Base-by-base conservation (phyloP, 768 basidiomycete genomes). In the Pseudohyphozyma bogoriensis region DNA sequence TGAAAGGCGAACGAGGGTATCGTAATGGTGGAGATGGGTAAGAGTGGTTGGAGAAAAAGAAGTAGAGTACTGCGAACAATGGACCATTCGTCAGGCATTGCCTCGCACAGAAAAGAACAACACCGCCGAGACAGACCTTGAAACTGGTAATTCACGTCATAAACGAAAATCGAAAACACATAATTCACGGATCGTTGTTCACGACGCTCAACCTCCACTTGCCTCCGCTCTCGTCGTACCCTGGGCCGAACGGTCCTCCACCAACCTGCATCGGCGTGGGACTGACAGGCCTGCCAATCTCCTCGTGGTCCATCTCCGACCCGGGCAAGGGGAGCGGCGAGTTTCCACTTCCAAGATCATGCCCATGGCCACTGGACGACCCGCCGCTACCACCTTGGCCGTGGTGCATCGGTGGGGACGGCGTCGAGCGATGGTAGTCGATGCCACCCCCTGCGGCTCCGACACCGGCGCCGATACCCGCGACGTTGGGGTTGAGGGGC, bases 201-300 rank as follows among this genome's bases (percentile, higher is more conserved):
- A 66, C 65, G 47, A 66, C 65, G 44, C 56, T 58, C 47, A 66
- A 28, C 26, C 65, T 42, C 65, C 65, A 66, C 24, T 61, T 26
- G 49, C 29, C 51, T 7, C 58, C 60, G 9, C 59, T 50, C 59
- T 66, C 65, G 42, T 66, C 65, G 59, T 66, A 66, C 0, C 65
- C 65, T 2, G 24, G 16, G 0, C 65, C 65, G 28, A 63, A 66
- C 31, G 65, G n/a, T n/a, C n/a, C 57, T 49, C 62, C 65, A 6
- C 64, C 64, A 44, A 66, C 65, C 42, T 66, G 65, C 61, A 63
- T 60, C 55, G 61, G 61, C 29, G 58, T 59, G n/a, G 65, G 65
- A 20, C 55, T 58, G 29, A 54, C 29, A 6, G 51, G 59, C 28
- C 65, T 28, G 2, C 10, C 53, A 32, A 44, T 42, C 40, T 44